Conservation (phyloP, 306 rosid species). For the Gynostemma pentaphyllum region DNA sequence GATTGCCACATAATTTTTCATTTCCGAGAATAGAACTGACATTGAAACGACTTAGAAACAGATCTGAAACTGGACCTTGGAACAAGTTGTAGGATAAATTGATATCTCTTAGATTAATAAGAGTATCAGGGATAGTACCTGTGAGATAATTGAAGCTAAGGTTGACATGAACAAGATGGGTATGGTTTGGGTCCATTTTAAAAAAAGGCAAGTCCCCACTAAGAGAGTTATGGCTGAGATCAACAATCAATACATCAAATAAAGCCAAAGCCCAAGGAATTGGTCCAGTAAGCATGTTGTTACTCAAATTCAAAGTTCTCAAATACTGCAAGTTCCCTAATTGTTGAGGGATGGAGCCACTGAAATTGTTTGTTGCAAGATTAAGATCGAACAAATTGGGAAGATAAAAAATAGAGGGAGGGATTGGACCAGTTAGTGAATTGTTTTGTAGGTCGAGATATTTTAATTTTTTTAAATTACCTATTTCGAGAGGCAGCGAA, state of each 20-base stretch:
- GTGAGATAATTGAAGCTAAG: constrained; percentile 6
- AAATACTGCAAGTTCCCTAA: neutral
- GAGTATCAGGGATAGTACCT: neutral
- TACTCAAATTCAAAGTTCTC: neutral
- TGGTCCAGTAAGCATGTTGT: neutral
- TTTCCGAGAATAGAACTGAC: neutral
- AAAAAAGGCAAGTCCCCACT: constrained; percentile 4
- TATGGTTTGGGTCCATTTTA: neutral
- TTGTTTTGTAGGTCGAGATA: neutral
- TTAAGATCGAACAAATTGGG: neutral
- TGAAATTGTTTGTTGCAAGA: neutral
- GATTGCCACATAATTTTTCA: neutral
- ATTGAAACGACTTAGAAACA: neutral
- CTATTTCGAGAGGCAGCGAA: neutral
- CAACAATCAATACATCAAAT: neutral
- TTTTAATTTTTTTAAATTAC: too few species aligned
- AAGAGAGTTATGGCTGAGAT: constrained; percentile 11
- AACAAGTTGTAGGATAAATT: constrained; percentile 7
- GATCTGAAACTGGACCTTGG: neutral
- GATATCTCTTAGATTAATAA: neutral
- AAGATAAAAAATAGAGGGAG: neutral
- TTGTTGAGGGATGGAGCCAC: constrained; percentile 1
- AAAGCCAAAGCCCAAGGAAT: neutral
- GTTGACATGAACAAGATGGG: neutral
- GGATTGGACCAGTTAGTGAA: neutral